These are phyloP conservation scores for Paecilomyces niveus DNA, from an alignment of 2,329 filamentous ascomycete genomes.

Conservation along the genomic window DNA sequence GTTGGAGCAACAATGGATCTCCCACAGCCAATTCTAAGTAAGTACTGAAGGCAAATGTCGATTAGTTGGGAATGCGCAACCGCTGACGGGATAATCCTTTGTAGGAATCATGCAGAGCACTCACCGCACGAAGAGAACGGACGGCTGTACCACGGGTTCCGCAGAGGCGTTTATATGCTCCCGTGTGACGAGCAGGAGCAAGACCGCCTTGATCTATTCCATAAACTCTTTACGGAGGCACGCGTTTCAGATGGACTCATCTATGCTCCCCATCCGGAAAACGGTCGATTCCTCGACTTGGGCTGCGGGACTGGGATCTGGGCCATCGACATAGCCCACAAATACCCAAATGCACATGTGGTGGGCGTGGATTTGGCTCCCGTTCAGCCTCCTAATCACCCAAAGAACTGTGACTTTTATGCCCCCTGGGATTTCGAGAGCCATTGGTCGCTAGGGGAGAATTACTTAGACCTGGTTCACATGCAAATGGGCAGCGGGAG, in stretches of 20 bases:
- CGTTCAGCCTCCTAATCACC: constrained; percentile 62
- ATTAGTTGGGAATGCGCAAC: neutral
- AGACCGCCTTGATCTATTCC: constrained; percentile 73
- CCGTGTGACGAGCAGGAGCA: constrained; percentile 73
- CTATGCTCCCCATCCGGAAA: constrained; percentile 31
- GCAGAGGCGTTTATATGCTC: constrained; percentile 63
- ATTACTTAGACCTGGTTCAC: constrained; percentile 77
- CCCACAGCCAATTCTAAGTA: constrained; percentile 3
- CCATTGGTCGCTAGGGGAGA: constrained; percentile 60
- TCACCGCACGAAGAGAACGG: constrained; percentile 57
- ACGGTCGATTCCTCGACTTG: constrained; percentile 53
- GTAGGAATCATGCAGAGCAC: constrained; percentile 24
- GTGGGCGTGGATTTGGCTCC: constrained; percentile 55
- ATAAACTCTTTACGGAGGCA: constrained; percentile 65
- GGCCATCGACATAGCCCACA: constrained; percentile 77
- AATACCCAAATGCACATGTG: constrained; percentile 53
- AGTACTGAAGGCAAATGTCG: neutral
- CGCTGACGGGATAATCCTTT: neutral
- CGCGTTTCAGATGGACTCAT: constrained; percentile 43
- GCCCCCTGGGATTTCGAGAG: constrained; percentile 70
- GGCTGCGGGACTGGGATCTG: constrained; percentile 89
- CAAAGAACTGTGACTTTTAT: constrained; percentile 60
- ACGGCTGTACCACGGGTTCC: constrained; percentile 61
- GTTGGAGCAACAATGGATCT: constrained; percentile 25
- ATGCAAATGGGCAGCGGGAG: constrained; percentile 72